These are phyloP conservation scores for Petasospora fabianii DNA, from an alignment of 1,139 yeast species.

Conservation along the genomic window DNA sequence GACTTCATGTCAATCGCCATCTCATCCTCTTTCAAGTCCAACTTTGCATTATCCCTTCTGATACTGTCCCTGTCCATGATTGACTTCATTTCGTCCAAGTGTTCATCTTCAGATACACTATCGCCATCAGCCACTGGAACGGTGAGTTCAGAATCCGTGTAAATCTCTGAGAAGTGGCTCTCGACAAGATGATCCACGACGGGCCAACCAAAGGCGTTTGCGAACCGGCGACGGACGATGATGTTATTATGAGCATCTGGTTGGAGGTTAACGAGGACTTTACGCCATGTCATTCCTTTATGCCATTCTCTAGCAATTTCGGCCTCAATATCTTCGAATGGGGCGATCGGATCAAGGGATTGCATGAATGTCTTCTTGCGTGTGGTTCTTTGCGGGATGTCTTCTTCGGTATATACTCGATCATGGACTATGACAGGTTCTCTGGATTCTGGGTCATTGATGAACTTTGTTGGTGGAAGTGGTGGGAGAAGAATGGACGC, in stretches of 20 bases:
- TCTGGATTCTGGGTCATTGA: conserved; percentile 59
- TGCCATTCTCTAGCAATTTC: conserved; percentile 80
- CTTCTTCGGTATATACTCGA: conserved; percentile 61
- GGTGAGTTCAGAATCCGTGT: conserved; percentile 1
- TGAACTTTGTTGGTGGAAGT: conserved; percentile 65
- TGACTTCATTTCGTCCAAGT: conserved; percentile 12
- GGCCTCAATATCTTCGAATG: conserved; percentile 50
- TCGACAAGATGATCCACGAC: conserved; percentile 78
- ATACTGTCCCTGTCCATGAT: conserved; percentile 13
- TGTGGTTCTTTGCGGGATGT: conserved; percentile 47
- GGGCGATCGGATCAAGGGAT: conserved; percentile 22
- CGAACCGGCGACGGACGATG: conserved; percentile 81
- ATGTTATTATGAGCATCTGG: conserved; percentile 98
- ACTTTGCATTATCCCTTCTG: conserved; percentile 12
- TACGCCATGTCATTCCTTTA: conserved; percentile 81
- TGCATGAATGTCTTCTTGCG: conserved; percentile 20
- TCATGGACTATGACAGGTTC: conserved; percentile 69
- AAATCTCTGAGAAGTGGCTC: conserved; percentile 48
- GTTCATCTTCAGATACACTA: conserved; percentile 12
- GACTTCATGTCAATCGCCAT: no score
- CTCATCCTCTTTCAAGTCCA: conserved; percentile 15
- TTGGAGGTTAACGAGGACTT: conserved; percentile 76
- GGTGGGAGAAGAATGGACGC: conserved; percentile 83
- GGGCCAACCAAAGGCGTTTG: conserved; percentile 97
- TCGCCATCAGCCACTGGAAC: no score